Conservation (phyloP, 2,329 filamentous ascomycete species). For the Diaporthe humulicola region DNA sequence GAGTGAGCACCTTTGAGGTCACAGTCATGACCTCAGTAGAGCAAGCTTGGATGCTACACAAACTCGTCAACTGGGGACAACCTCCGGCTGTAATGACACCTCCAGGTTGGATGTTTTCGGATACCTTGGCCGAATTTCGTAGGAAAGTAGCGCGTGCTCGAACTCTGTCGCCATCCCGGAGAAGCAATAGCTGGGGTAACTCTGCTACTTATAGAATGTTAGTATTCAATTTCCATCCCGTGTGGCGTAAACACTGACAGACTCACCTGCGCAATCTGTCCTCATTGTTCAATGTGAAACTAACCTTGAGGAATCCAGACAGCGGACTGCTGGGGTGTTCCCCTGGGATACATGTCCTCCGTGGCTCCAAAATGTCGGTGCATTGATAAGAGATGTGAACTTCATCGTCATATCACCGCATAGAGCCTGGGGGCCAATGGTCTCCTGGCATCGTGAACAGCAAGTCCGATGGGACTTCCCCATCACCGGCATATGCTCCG, state of each 20-base stretch:
- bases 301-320: background rate
- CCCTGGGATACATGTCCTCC: background rate
- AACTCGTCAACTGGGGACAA: background rate
- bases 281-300: background rate
- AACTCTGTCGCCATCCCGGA: background rate
- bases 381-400: background rate
- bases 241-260: background rate
- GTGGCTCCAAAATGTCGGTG: background rate
- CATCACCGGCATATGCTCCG: background rate
- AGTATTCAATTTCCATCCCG: background rate
- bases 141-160: background rate
- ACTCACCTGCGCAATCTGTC: background rate
- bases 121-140: background rate
- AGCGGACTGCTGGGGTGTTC: background rate
- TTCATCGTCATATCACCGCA: background rate
- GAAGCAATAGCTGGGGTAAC: background rate
- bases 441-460: accelerated
- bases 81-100: too few relatives aligned
- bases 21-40: background rate
- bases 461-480: background rate
- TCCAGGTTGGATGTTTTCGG: background rate
- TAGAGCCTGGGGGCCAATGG: background rate
- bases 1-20: background rate
- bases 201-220: background rate
- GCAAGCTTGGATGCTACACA: background rate